Base-by-base conservation (phyloP, 2,329 filamentous ascomycete species). In the Phoma herbarum region DNA sequence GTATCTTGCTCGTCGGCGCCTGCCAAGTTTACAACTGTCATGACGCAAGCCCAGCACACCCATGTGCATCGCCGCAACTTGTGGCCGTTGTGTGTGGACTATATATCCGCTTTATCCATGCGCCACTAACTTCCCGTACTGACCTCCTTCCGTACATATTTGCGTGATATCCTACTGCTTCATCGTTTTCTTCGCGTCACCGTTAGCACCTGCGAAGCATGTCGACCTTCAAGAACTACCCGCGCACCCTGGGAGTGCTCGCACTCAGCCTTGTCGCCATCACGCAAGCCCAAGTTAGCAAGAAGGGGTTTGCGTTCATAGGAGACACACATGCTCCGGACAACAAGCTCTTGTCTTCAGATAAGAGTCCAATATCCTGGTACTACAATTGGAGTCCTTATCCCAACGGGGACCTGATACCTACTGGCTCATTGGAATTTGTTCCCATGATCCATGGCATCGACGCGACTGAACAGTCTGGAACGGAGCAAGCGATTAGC, bases 391-490 rank as follows among this genome's bases (percentile, higher is more conserved):
- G 93, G 78, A 78, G 79, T 20, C 75, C 83, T 14, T 77, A 78
- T 81, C 47, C 76, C 74, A 22, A 89, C 87, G 4, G 84, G 85
- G 78, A 79, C 42, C 87, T 84, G 68, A 69, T 78, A 23, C 73
- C 75, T 69, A 7, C 68, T 79, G 0, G 78, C 76, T 72, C 67
- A 2, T 86, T 94, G 61, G 84, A 91, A 73, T 95, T 92, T 74
- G 85, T 93, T 1, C 91, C 91, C 42, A 92, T 93, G 89, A 85
- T 93, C 59, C 93, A 90, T 86, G 90, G 90, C 25, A 80, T 86
- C 10, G 62, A 79, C 4, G 75, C 67, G 28, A 76, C 69, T 18
- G 52, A 71, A 42, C 60, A 81, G 51, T 69, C 79, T 22, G 78
- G 80, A 67, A 87, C 83, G 1, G 79, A 82, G 1, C 90, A 91